Base-by-base conservation (phyloP, 805 yeast genomes). In the Metschnikowia matae region DNA sequence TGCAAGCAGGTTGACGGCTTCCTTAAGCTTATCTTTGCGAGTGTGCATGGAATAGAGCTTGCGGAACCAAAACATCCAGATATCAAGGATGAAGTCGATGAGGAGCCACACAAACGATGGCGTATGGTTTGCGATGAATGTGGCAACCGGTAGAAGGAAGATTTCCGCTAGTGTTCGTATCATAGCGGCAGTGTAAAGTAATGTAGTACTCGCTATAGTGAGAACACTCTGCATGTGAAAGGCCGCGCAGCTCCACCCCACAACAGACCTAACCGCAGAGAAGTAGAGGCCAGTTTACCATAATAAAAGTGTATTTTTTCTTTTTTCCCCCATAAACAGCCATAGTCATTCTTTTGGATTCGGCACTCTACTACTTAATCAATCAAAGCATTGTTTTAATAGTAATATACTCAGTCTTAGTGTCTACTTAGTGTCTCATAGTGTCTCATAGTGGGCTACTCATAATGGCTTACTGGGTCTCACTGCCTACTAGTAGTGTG, bases 1-100 rank as follows among this genome's bases (percentile, higher is more conserved):
- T 17, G 77, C 77, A 36, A 83, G 63, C 52, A 74, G 72, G 54
- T 75, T 75, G 43, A 78, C 71, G 11, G 77, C 78, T 44, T 76
- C 78, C 50, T 76, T 69, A 15, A 77, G 60, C 11, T 80, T 77
- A 56, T 73, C 75, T 55, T 75, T 69, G 29, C 71, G 57, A 36
- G 65, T 62, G 48, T 73, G 66, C 42, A 74, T 51, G 13, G 60
- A 62, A 54, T 67, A 64, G 6, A 73, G 54, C 54, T 68, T 68
- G 40, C 64, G 69, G 20, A 71, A 57, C 82, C 82, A 79, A 56
- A 78, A 79, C 53, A 71, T 63, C 52, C 70, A 63, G 26, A 79
- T 67, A 52, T 79, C 83, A 5, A 68, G 56, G 4, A 74, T 46
- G 50, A 79, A 73, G 35, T 75, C 78, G 4, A 70, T 43, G n/a